Percentiles rank a stretch among this genome's conserved stretches.
phyloP scores from a whole-genome alignment of 2,329 filamentous ascomycete species.

The Fusarium coffeatum region DNA sequence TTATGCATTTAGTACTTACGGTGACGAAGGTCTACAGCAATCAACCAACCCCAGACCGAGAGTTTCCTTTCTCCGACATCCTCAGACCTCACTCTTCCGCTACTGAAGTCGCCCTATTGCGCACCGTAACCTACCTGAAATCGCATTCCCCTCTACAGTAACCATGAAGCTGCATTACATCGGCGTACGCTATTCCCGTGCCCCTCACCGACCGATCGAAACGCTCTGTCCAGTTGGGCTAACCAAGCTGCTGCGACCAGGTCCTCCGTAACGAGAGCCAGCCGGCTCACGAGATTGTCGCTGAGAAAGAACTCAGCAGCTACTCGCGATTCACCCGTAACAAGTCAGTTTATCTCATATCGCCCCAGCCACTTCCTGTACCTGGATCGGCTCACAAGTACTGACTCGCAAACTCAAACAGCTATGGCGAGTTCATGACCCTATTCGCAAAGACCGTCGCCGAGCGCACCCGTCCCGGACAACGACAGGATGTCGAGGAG shows the following conservation, averaged over 20 bases:
- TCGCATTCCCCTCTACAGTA: constrained; percentile 27
- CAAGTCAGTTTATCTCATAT: constrained; percentile 62
- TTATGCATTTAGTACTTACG: constrained; percentile 18
- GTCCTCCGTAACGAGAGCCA: constrained; percentile 83
- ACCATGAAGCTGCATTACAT: constrained; percentile 91
- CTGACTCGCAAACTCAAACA: constrained; percentile 38
- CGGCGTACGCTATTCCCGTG: constrained; percentile 69
- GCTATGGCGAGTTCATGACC: constrained; percentile 76
- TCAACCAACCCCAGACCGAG: constrained; percentile 24
- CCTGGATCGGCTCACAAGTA: constrained; percentile 1
- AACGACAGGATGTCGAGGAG: constrained; percentile 87
- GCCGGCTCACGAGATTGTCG: constrained; percentile 80
- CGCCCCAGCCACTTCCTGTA: not conserved
- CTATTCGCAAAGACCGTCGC: constrained; percentile 90
- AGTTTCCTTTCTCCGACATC: constrained; percentile 19
- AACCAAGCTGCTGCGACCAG: constrained; percentile 58
- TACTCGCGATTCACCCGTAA: constrained; percentile 84
- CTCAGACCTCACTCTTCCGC: constrained; percentile 8
- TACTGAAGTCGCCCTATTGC: not conserved
- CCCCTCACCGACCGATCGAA: constrained; percentile 44
- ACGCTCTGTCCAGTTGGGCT: constrained; percentile 34
- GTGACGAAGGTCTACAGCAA: constrained; percentile 33
- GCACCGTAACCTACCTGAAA: not conserved
- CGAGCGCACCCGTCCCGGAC: constrained; percentile 82
- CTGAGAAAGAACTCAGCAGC: constrained; percentile 80